Conservation (phyloP, 345 rosid genomes). For the Camelina neglecta region DNA sequence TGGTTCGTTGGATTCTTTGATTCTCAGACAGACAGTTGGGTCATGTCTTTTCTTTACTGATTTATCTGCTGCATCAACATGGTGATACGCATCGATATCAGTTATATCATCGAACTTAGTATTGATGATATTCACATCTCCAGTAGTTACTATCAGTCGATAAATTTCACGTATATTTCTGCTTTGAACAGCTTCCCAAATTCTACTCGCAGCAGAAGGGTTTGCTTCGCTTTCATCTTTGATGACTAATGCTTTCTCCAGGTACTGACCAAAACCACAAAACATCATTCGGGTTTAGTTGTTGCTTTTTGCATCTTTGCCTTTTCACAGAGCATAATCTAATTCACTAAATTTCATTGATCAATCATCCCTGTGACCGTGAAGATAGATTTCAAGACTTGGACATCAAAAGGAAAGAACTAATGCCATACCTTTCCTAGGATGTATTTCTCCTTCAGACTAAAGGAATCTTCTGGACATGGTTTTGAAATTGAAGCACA, state of each 20-base stretch:
- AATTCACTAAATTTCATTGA: neutral
- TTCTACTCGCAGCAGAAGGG: constrained; percentile 43
- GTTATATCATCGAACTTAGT: constrained; percentile 62
- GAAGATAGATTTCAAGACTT: constrained; percentile 4
- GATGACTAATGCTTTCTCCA: constrained; percentile 66
- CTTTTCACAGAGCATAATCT: neutral
- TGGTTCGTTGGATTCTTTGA: constrained; percentile 61
- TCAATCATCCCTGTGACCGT: neutral
- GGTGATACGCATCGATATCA: constrained; percentile 51
- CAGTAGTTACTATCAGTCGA: constrained; percentile 59
- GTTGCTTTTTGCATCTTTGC: neutral
- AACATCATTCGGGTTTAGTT: constrained; percentile 30
- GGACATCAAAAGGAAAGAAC: constrained; percentile 10
- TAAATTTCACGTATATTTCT: constrained; percentile 74
- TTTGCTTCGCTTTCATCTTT: constrained; percentile 48
- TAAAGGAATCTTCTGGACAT: constrained; percentile 56
- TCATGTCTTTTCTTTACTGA: constrained; percentile 49
- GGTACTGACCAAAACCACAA: constrained; percentile 55
- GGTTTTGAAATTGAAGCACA: constrained; percentile 64
- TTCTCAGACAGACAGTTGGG: constrained; percentile 65
- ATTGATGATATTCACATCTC: constrained; percentile 57
- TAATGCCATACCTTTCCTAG: constrained; percentile 65
- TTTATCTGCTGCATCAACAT: constrained; percentile 42
- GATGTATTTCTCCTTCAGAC: constrained; percentile 77
- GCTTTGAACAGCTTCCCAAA: constrained; percentile 83